phyloP scores from a whole-genome alignment of 352 stramenopile genomes.

The Globisporangium irregulare region DNA sequence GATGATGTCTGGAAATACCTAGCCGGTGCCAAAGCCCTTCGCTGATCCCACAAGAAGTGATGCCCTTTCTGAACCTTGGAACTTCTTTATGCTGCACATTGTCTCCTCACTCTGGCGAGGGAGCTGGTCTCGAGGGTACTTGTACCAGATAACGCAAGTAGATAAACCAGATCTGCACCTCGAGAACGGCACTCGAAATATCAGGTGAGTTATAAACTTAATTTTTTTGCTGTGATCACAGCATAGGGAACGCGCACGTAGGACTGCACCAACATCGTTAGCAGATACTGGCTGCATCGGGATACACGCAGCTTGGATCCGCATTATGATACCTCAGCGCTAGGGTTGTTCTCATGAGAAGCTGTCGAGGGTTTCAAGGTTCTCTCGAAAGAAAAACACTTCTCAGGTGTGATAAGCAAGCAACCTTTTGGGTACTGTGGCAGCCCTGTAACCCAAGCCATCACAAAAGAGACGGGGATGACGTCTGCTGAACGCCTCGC shows the following conservation, averaged over 20 bases:
- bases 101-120: background rate
- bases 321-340: background rate
- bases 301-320: background rate
- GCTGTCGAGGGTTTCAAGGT: background rate
- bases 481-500: background rate
- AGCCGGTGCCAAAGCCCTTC: background rate
- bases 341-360: background rate
- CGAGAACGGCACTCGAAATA: background rate
- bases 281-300: background rate
- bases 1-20: background rate
- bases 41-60: background rate
- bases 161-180: background rate
- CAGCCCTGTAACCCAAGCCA: background rate
- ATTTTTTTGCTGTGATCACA: background rate
- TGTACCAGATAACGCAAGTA: too few relatives aligned
- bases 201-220: background rate
- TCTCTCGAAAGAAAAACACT: background rate
- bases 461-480: background rate
- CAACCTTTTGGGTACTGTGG: background rate
- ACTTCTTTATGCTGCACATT: background rate
- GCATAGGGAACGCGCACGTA: background rate
- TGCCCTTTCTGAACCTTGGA: background rate
- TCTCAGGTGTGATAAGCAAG: background rate
- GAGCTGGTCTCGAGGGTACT: background rate
- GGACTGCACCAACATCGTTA: background rate